Evolutionary conservation across 2,329 filamentous ascomycete genomes (phyloP).

Genomic region (Proliferodiscus dingleyae): DNA sequence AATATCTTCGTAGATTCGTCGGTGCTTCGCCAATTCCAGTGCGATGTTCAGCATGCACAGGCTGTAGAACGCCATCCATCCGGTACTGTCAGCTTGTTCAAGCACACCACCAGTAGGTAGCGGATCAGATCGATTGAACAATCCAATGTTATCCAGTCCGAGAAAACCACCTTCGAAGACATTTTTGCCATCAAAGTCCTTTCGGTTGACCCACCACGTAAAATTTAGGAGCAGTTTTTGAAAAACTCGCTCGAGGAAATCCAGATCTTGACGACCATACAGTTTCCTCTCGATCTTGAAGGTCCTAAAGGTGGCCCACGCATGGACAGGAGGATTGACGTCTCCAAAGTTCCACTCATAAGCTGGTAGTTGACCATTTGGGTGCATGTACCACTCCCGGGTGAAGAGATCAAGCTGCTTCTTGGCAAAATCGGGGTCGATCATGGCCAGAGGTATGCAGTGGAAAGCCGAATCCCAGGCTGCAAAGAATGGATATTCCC

Average conservation of each 20-base stretch:
- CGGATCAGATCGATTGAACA: constrained; percentile 96
- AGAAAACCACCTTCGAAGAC: constrained; percentile 96
- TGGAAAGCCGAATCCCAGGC: constrained; percentile 98
- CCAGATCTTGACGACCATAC: constrained; percentile 89
- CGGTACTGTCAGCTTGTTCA: constrained; percentile 95
- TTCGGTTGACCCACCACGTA: constrained; percentile 99
- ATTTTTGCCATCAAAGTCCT: constrained; percentile 91
- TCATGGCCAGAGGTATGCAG: constrained; percentile 93
- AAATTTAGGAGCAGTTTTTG: constrained; percentile 95
- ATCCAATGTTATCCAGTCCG: constrained; percentile 91
- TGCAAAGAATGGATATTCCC: constrained; percentile 98
- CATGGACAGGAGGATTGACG: constrained; percentile 93
- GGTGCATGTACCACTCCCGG: constrained; percentile 97
- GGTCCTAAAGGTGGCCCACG: constrained; percentile 89
- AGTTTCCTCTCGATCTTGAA: constrained; percentile 99
- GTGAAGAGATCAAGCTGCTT: constrained; percentile 96
- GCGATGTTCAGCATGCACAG: constrained; percentile 96
- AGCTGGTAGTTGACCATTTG: constrained; percentile 89
- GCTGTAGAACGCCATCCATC: constrained; percentile 99
- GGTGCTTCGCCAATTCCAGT: constrained; percentile 89
- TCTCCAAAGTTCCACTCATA: constrained; percentile 98
- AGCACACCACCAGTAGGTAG: constrained; percentile 88
- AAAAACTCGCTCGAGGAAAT: constrained; percentile 94
- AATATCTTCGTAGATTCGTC: constrained; percentile 92
- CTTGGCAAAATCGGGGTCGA: constrained; percentile 96